Base-by-base conservation (phyloP, 202 grass and related monocot genomes). In the Saccharum hybrid region DNA sequence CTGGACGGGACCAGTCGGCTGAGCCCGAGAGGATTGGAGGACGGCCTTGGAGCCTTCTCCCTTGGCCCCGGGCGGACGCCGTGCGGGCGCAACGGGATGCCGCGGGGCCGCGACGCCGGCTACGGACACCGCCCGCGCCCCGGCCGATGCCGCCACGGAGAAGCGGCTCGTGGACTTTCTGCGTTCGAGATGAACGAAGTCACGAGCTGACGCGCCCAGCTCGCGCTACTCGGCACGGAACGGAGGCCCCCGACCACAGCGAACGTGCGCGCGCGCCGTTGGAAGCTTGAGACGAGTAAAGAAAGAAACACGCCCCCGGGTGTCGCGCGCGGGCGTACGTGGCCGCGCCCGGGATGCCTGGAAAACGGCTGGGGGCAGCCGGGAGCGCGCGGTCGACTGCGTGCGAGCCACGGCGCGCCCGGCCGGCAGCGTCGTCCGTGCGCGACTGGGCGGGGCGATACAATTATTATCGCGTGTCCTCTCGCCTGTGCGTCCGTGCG, bases 121-220 rank as follows among this genome's bases (percentile, higher is more conserved):
- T 75, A 87, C 70, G 75, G 88, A 90, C 88, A 65, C 72, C 77
- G 33, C n/a, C 56, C n/a, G 72, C 77, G 77, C 41, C 66, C 14
- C 62, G 45, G 60, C 81, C 77, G 75, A 75, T 65, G 75, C 41
- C 69, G 88, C 88, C 88, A 64, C 83, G 88, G 54, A 83, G 84
- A 87, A 75, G 42, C 84, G 71, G 75, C 14, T 76, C 54, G 83
- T 82, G 88, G 79, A 67, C 88, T 71, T 86, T 68, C 36, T 3
- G 15, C n/a, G 79, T 45, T 21, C 79, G 79, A 81, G 67, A 46
- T 5, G 16, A 37, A 15, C 43, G 43, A 67, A 15, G 63, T 38
- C 64, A 56, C 77, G 65, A 70, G 52, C 78, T 42, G n/a, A 54
- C 72, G 72, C 72, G 28, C 19, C 33, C 30, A 37, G 10, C 14